A percentile compares a stretch with the other conserved stretches of the same genome.
Conservation (phyloP, 441 rosid species). For the Bruguiera hainesii region DNA sequence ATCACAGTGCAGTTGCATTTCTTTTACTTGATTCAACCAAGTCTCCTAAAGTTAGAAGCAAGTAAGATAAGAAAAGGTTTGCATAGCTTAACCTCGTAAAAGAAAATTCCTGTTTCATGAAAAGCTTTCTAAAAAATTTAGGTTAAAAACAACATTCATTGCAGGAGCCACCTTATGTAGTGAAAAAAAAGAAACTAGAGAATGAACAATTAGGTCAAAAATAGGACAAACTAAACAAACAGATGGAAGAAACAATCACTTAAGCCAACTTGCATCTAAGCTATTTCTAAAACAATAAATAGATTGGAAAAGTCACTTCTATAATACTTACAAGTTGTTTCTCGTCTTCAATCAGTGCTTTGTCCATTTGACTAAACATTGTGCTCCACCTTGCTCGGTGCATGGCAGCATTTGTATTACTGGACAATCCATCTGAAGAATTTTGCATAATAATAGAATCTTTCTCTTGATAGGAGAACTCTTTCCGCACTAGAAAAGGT, state of each 20-base stretch:
- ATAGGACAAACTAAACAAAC: not conserved
- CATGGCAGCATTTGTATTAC: constrained; percentile 35
- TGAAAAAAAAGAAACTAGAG: not conserved
- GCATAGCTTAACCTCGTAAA: not conserved
- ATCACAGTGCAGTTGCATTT: constrained; percentile 66
- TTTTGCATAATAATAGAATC: constrained; percentile 26
- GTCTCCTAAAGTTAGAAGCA: constrained; percentile 1
- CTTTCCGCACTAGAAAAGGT: constrained; percentile 61
- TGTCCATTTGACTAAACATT: constrained; percentile 75
- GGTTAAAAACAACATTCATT: not conserved
- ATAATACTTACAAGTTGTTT: constrained; percentile 62
- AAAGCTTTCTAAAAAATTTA: not conserved
- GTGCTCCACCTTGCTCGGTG: constrained; percentile 70
- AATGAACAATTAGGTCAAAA: not conserved
- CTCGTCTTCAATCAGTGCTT: constrained; percentile 74
- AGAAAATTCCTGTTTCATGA: not conserved
- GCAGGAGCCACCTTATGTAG: not conserved
- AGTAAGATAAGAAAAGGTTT: not conserved
- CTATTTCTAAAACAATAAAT: not conserved
- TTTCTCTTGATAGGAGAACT: constrained; percentile 50
- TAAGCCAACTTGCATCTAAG: no score
- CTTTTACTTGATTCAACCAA: constrained; percentile 50
- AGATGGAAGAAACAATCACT: not conserved
- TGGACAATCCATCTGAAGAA: constrained; percentile 34
- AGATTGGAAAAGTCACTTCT: not conserved